These are phyloP conservation scores for Hypoxylon fuscum DNA, from an alignment of 495 filamentous ascomycete species.

Conservation along the genomic window DNA sequence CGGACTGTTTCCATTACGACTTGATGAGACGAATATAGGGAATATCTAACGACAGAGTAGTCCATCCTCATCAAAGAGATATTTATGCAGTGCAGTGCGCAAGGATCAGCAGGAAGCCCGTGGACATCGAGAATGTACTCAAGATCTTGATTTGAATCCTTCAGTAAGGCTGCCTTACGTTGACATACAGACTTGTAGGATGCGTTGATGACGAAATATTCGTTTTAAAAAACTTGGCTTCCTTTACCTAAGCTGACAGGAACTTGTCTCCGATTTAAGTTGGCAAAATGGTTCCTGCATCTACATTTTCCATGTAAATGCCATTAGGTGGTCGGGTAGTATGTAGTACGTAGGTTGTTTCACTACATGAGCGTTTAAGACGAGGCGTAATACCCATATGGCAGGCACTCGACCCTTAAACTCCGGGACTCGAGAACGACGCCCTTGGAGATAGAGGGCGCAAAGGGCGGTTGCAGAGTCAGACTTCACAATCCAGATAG, in stretches of 20 bases:
- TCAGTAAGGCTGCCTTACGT: slow-evolving; percentile 5
- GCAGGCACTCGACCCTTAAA: too few relatives aligned
- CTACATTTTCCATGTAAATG: slow-evolving; percentile 4
- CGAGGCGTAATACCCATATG: slow-evolving; percentile 24
- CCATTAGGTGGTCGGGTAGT: slow-evolving; percentile 9
- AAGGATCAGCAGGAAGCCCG: slow-evolving; percentile 15
- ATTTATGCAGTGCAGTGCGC: slow-evolving; percentile 22
- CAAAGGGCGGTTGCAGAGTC: slow-evolving; percentile 34
- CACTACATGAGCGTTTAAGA: slow-evolving; percentile 33
- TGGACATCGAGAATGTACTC: slow-evolving; percentile 12
- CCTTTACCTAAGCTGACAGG: slow-evolving; percentile 3
- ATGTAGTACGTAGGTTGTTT: too few relatives aligned
- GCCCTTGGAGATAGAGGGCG: slow-evolving; percentile 19
- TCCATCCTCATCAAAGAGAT: slow-evolving; percentile 26
- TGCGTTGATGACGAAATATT: slow-evolving; percentile 6
- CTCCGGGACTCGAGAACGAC: not conserved
- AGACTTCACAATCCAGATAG: slow-evolving; percentile 15
- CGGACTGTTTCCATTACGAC: slow-evolving; percentile 28
- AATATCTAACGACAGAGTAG: slow-evolving; percentile 19
- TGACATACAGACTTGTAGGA: not conserved
- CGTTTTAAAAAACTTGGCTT: not conserved
- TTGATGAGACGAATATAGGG: slow-evolving; percentile 33
- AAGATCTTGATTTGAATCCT: slow-evolving; percentile 32
- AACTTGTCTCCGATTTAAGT: not conserved
- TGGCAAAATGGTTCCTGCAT: slow-evolving; percentile 6